Evolutionary conservation across 2,329 filamentous ascomycete genomes (phyloP).

Genomic region (Sporothrix protearum): DNA sequence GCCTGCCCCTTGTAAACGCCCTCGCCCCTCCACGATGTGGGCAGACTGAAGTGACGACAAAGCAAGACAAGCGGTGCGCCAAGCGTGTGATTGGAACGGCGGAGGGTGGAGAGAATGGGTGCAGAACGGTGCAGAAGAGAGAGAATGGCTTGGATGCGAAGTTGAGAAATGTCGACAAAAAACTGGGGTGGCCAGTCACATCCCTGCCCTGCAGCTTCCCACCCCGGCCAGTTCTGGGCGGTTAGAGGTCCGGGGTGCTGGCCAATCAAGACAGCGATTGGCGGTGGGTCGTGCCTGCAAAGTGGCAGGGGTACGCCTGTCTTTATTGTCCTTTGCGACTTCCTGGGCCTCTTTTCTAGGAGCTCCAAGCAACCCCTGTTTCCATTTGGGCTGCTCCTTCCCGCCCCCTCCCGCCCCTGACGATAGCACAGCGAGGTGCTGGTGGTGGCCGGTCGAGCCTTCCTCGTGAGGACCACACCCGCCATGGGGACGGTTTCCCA

Average conservation of each 20-base stretch:
- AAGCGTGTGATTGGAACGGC: constrained; percentile 12
- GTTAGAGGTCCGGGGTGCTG: constrained; percentile 12
- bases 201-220: constrained; percentile 11
- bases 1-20: neutral
- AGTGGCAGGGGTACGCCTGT: constrained; percentile 5
- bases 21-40: neutral
- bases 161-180: constrained; percentile 8
- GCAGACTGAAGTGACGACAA: neutral
- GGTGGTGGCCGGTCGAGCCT: neutral
- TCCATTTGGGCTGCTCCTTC: constrained; percentile 10
- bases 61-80: neutral
- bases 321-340: neutral
- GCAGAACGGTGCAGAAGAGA: neutral
- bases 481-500: neutral
- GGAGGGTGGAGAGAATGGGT: neutral
- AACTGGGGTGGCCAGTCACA: neutral
- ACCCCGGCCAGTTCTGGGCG: constrained; percentile 10
- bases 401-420: constrained; percentile 15
- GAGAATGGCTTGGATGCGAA: neutral
- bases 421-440: neutral
- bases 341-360: neutral
- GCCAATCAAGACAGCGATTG: neutral
- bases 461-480: constrained; percentile 5
- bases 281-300: neutral
- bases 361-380: constrained; percentile 15